A percentile compares a stretch with the other conserved stretches of the same genome.
phyloP scores from a whole-genome alignment of 2,329 filamentous ascomycete species.

The Colletotrichum incanum region DNA sequence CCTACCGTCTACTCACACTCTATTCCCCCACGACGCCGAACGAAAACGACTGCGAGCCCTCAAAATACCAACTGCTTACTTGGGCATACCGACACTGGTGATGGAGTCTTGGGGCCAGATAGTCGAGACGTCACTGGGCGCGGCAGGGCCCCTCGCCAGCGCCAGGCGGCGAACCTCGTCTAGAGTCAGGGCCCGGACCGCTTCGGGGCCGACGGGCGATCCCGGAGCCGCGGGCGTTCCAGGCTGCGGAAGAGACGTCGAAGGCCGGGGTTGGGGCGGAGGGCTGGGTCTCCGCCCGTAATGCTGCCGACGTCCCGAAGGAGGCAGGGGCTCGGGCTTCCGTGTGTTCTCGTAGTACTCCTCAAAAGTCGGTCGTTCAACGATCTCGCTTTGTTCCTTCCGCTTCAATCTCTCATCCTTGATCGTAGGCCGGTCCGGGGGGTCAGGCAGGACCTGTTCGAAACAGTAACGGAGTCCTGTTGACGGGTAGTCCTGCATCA shows the following conservation, averaged over 20 bases:
- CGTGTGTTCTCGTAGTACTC: constrained; percentile 5
- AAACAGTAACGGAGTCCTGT: background rate
- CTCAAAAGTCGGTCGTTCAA: background rate
- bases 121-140: background rate
- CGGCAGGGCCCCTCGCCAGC: background rate
- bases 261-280: background rate
- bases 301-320: background rate
- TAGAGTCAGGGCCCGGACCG: background rate
- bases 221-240: background rate
- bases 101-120: background rate
- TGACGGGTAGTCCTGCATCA: constrained; percentile 30
- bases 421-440: background rate
- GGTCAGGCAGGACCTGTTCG: no score
- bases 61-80: background rate
- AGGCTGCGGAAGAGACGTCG: background rate
- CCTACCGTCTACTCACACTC: background rate
- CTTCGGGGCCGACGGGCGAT: background rate
- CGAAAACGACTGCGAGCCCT: background rate
- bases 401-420: background rate
- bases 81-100: background rate
- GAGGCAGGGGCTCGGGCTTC: background rate
- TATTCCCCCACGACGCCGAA: background rate
- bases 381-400: background rate
- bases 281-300: background rate
- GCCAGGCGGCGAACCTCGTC: background rate